phyloP scores from a whole-genome alignment of 108 stramenopile genomes.

The Nannochloropsis oceanica region DNA sequence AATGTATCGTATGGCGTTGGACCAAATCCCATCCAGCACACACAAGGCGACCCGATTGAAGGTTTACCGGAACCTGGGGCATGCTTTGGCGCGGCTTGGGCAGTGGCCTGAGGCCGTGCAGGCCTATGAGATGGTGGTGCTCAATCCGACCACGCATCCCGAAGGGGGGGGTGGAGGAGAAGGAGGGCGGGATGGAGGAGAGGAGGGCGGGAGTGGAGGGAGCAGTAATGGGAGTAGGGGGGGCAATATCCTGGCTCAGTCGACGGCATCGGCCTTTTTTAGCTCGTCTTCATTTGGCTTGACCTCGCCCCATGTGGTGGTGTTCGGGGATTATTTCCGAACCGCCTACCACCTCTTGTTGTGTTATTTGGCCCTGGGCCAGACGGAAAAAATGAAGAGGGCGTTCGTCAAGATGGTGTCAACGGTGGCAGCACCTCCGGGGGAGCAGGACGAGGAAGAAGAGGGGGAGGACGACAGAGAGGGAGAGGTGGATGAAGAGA shows the following conservation, averaged over 20 bases:
- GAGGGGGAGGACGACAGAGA: conserved; percentile 23
- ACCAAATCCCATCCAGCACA: conserved; percentile 51
- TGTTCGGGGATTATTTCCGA: conserved; percentile 44
- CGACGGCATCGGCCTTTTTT: neutral
- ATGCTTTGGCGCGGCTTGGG: conserved; percentile 56
- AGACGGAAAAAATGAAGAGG: conserved; percentile 48
- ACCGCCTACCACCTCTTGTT: conserved; percentile 65
- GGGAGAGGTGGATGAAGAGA: neutral
- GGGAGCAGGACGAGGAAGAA: conserved; percentile 6
- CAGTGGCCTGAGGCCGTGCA: conserved; percentile 39
- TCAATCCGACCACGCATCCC: neutral
- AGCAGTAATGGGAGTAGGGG: neutral
- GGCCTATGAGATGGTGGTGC: neutral
- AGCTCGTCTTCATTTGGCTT: neutral
- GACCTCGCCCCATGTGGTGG: conserved; percentile 7
- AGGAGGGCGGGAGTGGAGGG: neutral
- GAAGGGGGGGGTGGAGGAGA: neutral
- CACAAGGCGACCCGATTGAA: conserved; percentile 49
- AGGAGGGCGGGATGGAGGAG: neutral
- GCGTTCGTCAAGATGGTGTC: conserved; percentile 45
- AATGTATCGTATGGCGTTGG: conserved; percentile 71
- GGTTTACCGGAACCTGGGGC: conserved; percentile 68
- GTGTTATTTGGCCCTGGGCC: conserved; percentile 65
- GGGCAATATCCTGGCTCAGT: neutral
- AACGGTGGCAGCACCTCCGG: conserved; percentile 10